Evolutionary conservation across 208 protist species (phyloP), one percentile per base, ranked within the genome.

Genomic region (Wallacemonas sp.): DNA sequence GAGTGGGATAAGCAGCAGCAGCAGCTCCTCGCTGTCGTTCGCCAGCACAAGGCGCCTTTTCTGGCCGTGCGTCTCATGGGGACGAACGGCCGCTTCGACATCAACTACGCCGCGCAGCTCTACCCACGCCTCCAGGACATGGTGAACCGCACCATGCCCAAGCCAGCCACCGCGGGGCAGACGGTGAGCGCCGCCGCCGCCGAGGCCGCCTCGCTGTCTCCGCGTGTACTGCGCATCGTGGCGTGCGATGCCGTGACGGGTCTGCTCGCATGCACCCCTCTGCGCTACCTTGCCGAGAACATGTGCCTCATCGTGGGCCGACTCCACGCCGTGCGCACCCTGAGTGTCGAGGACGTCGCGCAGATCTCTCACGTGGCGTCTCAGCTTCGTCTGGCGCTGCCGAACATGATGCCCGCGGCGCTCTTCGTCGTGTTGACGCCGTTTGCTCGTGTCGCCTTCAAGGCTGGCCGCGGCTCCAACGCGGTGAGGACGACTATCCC

Each of bases 361-460:
- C 83, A 76, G 46, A 66, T 94, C 17, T 78, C 85, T 22, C 68
- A 68, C 32, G 76, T 93, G 64, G 78, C 87, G 39, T 71, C 83
- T 22, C 63, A 58, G 27, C 64, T 96, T 36, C 85, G 91, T 13
- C 73, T 85, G 63, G 75, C 70, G 6, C 63, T 91, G 8, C 81
- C 79, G 32, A 78, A 85, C 64, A 93, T 96, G 87, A 67, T 96
- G 55, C 85, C 87, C 13, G 78, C 85, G 3, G 82, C 87, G 30
- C 76, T 96, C 61, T 89, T 93, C 66, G 80, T 88, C 1, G 79
- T 88, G 46, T 72, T 96, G 41, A 68, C 80, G 17, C 61, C 83
- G 22, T 93, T 96, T 64, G 72, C 76, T 33, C 66, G 64, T n/a
- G 84, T 92, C 17, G 87, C 87, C 34, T 96, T 96, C 75, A 92